Evolutionary conservation across 2,329 filamentous ascomycete species (phyloP), one percentile per base, ranked within the genome.

Genomic region (Fusarium domesticum): DNA sequence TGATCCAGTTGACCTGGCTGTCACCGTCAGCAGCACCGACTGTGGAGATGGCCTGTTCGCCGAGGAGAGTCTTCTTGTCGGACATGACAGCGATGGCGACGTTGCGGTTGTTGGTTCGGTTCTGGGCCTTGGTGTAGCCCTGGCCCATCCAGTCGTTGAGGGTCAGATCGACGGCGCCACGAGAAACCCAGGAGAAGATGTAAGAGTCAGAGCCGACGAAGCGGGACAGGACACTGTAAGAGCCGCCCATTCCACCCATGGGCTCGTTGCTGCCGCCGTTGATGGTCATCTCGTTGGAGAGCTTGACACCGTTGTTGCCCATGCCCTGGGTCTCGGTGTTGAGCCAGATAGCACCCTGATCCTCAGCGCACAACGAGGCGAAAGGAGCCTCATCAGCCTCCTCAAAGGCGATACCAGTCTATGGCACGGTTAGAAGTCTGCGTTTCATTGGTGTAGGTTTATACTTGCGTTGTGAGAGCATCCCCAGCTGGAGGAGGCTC

Each of bases 181-280:
- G 76, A 1, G 80, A 81, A 14, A 80, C 76, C 80, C 80, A 84
- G 16, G 78, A 69, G 60, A 83, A 80, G 64, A 83, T 78, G 62
- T 83, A 83, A 1, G 69, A 67, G 40, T 71, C 69, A 16, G 69
- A 70, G 45, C 66, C 69, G 35, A 71, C 63, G 64, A 82, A 81
- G 5, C 74, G 73, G 74, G 58, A 75, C 16, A 84, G 71, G 6
- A 66, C 68, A 54, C 75, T 80, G 68, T 81, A 84, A 2, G 77
- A 81, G 20, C 80, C 80, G n/a, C 72, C 70, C 76, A 80, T 83
- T 40, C 80, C 80, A 32, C 80, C 80, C 73, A 82, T 76, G 19
- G 78, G 67, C 61, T 83, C 80, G 37, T 77, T 77, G 32, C 69
- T 71, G 6, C 63, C 78, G 31, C 80, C 80, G 57, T 83, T 83